Percentiles rank a stretch among this genome's conserved stretches.
Conservation (phyloP, 352 stramenopile genomes). For the Phytophthora agathidicida region DNA sequence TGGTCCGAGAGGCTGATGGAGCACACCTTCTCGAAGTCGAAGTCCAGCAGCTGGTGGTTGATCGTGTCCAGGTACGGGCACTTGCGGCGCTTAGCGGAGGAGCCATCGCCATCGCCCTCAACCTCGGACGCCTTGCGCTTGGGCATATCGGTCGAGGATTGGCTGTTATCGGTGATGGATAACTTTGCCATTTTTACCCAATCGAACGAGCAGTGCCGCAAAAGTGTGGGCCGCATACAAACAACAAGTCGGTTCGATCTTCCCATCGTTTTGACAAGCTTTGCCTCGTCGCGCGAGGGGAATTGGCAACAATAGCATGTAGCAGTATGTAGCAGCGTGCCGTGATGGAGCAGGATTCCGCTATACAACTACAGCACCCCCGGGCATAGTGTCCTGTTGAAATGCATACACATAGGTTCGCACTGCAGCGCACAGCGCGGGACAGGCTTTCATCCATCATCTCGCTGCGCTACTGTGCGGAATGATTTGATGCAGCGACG, state of each 20-base stretch:
- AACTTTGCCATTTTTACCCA: conserved; percentile 16
- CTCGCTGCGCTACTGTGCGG: conserved; percentile 13
- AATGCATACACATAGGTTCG: too few species aligned
- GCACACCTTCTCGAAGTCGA: conserved; percentile 99
- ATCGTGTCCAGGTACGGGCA: conserved; percentile 99
- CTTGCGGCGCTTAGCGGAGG: conserved; percentile 76
- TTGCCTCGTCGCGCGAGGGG: background rate
- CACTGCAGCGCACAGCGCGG: too few species aligned
- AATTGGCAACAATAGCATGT: too few species aligned
- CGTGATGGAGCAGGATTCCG: too few species aligned
- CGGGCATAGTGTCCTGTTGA: background rate
- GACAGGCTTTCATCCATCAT: conserved; percentile 24
- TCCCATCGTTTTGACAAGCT: conserved; percentile 20
- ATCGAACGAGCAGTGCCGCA: conserved; percentile 5
- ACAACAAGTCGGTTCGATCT: conserved; percentile 19
- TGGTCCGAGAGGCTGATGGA: conserved; percentile 95
- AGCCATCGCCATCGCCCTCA: conserved; percentile 6
- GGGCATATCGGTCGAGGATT: background rate
- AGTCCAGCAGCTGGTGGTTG: conserved; percentile 97
- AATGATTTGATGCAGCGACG: conserved; percentile 35
- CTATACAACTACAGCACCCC: too few species aligned
- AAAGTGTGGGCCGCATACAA: conserved; percentile 16
- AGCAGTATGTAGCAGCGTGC: too few species aligned
- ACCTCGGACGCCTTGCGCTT: conserved; percentile 58
- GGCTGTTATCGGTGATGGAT: conserved; percentile 16